phyloP scores from a whole-genome alignment of 306 rosid genomes.

The Trifolium subterraneum region DNA sequence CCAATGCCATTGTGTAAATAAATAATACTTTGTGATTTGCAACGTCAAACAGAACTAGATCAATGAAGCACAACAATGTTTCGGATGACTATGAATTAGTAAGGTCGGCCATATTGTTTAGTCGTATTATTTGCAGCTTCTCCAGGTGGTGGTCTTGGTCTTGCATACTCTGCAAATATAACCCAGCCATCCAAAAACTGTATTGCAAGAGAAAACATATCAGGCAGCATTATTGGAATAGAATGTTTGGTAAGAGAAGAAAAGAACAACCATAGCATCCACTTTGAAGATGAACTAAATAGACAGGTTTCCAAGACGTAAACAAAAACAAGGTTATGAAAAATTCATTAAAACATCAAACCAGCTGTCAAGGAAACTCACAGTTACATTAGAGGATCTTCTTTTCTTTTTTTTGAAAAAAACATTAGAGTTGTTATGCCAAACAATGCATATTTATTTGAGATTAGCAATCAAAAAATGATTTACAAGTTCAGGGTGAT shows the following conservation, averaged over 20 bases:
- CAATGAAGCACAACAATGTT: conserved; percentile 36
- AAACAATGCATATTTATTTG: conserved; percentile 28
- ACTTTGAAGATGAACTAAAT: not conserved
- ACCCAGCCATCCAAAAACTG: conserved; percentile 99
- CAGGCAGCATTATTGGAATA: conserved; percentile 23
- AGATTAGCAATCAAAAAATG: not conserved
- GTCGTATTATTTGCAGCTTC: conserved; percentile 39
- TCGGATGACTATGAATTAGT: conserved; percentile 46
- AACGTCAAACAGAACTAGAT: conserved; percentile 27
- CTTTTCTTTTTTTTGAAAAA: no score
- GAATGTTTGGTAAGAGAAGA: conserved; percentile 3
- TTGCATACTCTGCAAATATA: conserved; percentile 95
- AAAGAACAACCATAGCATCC: conserved; percentile 1
- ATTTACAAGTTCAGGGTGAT: conserved; percentile 5
- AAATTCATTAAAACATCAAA: conserved; percentile 21
- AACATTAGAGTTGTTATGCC: conserved; percentile 13
- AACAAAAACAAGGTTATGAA: conserved; percentile 10
- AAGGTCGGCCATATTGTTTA: conserved; percentile 48
- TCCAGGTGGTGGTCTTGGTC: conserved; percentile 71
- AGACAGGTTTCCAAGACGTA: not conserved
- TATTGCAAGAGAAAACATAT: conserved; percentile 29
- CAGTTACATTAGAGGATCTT: not conserved
- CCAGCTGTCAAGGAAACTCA: not conserved
- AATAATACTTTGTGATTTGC: conserved; percentile 30
- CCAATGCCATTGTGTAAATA: conserved; percentile 5